These are phyloP conservation scores for Aphanomyces astaci DNA, from an alignment of 352 stramenopile species.

Conservation along the genomic window DNA sequence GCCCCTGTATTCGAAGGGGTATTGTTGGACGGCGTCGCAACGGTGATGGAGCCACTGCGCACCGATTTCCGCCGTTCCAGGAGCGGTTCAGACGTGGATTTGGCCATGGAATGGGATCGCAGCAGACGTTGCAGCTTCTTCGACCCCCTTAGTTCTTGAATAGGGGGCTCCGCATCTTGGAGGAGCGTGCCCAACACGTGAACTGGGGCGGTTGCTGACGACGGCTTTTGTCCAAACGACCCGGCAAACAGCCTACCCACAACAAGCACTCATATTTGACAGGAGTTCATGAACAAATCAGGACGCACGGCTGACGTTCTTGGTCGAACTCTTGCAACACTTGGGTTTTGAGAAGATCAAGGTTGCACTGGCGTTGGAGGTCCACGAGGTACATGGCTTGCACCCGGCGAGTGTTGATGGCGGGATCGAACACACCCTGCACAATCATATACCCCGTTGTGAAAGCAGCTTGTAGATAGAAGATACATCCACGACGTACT, in stretches of 20 bases:
- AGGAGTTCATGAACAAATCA: no score
- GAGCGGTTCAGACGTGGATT: not conserved
- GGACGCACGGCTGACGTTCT: constrained; percentile 7
- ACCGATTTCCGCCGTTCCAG: not conserved
- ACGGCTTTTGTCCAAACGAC: not conserved
- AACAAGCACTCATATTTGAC: no score
- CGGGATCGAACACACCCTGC: constrained; percentile 52
- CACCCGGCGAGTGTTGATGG: constrained; percentile 48
- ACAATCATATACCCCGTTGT: no score
- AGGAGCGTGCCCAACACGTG: constrained; percentile 9
- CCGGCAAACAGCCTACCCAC: not conserved
- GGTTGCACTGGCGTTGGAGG: constrained; percentile 49
- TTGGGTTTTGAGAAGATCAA: constrained; percentile 56
- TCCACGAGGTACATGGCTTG: constrained; percentile 64
- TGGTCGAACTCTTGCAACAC: constrained; percentile 43
- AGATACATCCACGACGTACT: constrained; percentile 22
- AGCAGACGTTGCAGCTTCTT: constrained; percentile 21
- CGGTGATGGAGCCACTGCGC: not conserved
- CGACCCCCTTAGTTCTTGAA: not conserved
- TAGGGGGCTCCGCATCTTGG: constrained; percentile 6
- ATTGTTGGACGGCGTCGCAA: not conserved
- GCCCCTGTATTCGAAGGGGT: not conserved
- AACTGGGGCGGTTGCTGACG: not conserved
- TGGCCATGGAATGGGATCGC: not conserved
- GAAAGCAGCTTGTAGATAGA: no score